These are phyloP conservation scores for Thraustochytrium striatum DNA, from an alignment of 352 stramenopile genomes.

Conservation along the genomic window DNA sequence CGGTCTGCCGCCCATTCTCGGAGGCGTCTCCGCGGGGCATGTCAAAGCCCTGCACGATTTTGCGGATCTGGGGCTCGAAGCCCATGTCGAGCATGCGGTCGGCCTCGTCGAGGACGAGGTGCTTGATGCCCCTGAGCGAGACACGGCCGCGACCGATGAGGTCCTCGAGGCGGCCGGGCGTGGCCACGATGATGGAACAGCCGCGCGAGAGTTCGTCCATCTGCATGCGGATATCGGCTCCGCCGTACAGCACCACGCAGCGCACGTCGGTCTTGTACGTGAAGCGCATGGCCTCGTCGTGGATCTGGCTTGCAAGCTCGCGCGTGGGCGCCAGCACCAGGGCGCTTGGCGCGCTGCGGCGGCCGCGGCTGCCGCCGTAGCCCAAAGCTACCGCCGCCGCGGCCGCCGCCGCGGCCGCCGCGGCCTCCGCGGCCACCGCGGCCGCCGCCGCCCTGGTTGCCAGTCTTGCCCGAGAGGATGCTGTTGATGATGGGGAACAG, in stretches of 20 bases:
- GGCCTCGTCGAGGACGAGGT: constrained; percentile 94
- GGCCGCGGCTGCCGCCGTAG: neutral
- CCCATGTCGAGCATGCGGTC: constrained; percentile 99
- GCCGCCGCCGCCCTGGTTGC: constrained; percentile 53
- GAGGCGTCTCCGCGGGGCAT: constrained; percentile 76
- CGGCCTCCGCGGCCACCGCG: constrained; percentile 58
- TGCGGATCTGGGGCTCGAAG: constrained; percentile 97
- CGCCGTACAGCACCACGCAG: constrained; percentile 88
- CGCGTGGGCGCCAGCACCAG: constrained; percentile 89
- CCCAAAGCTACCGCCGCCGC: neutral
- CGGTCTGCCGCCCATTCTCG: constrained; percentile 86
- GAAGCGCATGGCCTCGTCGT: constrained; percentile 88
- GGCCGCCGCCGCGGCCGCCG: neutral
- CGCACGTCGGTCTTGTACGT: constrained; percentile 88
- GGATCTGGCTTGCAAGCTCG: constrained; percentile 90
- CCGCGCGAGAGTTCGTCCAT: constrained; percentile 70
- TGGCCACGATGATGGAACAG: constrained; percentile 94
- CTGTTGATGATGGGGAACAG: constrained; percentile 91
- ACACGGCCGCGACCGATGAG: constrained; percentile 88
- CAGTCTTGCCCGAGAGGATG: constrained; percentile 79
- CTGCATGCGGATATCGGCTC: constrained; percentile 80
- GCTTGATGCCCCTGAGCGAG: constrained; percentile 79
- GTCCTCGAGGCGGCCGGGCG: constrained; percentile 92
- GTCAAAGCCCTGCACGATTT: constrained; percentile 95
- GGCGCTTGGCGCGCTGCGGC: constrained; percentile 74